Percentiles rank a stretch among this genome's conserved stretches.
These are phyloP conservation scores for Pestalotiopsis sp. DNA, from an alignment of 2,329 filamentous ascomycete species.

Conservation along the genomic window DNA sequence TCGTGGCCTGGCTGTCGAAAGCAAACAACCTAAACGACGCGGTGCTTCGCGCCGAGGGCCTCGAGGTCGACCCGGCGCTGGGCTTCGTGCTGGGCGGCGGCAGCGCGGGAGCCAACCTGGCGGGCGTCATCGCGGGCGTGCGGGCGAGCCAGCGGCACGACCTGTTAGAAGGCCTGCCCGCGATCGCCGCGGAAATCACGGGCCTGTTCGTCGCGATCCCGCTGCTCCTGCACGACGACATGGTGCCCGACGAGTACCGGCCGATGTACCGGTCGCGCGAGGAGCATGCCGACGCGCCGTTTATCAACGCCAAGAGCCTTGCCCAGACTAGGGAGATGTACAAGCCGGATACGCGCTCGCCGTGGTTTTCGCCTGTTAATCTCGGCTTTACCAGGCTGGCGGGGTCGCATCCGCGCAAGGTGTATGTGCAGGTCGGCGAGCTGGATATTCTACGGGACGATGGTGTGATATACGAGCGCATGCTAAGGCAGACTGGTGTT, in stretches of 20 bases:
- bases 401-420: neutral
- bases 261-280: neutral
- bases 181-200: slow-evolving; percentile 10
- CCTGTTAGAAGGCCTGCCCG: slow-evolving; percentile 7
- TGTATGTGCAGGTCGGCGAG: slow-evolving; percentile 6
- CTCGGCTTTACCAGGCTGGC: neutral
- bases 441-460: slow-evolving; percentile 10
- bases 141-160: neutral
- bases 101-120: neutral
- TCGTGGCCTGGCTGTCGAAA: slow-evolving; percentile 45
- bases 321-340: neutral
- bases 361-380: neutral
- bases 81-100: slow-evolving; percentile 6
- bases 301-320: neutral
- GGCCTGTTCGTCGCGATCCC: slow-evolving; percentile 2
- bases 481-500: neutral
- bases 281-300: neutral
- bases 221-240: neutral
- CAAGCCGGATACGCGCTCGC: neutral
- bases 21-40: neutral
- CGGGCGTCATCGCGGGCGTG: slow-evolving; percentile 12
- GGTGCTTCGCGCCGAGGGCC: neutral
- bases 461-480: slow-evolving; percentile 8
- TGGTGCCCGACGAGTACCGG: neutral
- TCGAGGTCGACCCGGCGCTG: neutral